Percentiles rank a stretch among this genome's conserved stretches.
phyloP scores from a whole-genome alignment of 306 rosid genomes.

The Lathyrus sativus region DNA sequence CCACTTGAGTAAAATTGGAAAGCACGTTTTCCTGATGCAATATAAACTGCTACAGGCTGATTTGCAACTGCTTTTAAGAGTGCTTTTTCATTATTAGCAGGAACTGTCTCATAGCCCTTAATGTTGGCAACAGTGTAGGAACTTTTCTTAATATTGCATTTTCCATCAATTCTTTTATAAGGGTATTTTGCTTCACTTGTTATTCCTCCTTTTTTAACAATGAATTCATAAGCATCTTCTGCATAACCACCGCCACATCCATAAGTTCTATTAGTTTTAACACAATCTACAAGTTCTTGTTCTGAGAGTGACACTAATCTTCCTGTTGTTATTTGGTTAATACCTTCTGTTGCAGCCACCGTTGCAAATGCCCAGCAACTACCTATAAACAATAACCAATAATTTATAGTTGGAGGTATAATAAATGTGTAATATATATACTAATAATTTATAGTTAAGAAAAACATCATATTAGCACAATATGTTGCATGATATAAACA shows the following conservation, averaged over 20 bases:
- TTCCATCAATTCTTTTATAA: constrained; percentile 4
- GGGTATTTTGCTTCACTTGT: constrained; percentile 37
- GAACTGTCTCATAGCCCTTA: constrained; percentile 35
- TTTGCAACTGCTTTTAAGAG: constrained; percentile 34
- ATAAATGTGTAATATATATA: too few relatives aligned
- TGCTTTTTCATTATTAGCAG: constrained; percentile 22
- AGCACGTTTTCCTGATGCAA: background rate
- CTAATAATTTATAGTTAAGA: too few relatives aligned
- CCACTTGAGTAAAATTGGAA: constrained; percentile 35
- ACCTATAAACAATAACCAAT: background rate
- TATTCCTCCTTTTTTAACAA: constrained; percentile 30
- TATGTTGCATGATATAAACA: too few relatives aligned
- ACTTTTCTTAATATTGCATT: constrained; percentile 10
- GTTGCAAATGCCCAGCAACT: constrained; percentile 40
- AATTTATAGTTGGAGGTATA: too few relatives aligned
- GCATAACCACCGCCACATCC: constrained; percentile 32
- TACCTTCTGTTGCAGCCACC: constrained; percentile 34
- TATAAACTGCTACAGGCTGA: constrained; percentile 30
- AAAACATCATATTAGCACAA: too few relatives aligned
- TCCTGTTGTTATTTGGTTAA: constrained; percentile 21
- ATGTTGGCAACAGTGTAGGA: background rate
- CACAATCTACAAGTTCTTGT: constrained; percentile 45
- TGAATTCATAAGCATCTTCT: constrained; percentile 34
- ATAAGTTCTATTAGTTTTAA: background rate
- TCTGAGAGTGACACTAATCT: constrained; percentile 34